Base-by-base conservation (phyloP, 2,329 filamentous ascomycete species). In the Curvularia lunata region DNA sequence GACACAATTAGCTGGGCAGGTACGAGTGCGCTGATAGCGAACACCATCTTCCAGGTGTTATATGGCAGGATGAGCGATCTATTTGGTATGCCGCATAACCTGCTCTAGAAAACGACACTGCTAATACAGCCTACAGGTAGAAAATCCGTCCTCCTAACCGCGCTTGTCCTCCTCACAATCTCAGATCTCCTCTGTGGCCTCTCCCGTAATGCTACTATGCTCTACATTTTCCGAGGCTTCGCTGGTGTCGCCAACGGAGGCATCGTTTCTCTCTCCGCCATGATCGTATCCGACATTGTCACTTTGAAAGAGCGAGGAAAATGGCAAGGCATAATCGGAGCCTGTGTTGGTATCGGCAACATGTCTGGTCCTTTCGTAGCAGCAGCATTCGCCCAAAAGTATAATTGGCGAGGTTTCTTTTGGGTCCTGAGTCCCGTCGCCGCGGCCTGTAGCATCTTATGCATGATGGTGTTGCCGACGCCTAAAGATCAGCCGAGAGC, bases 231-330 rank as follows among this genome's bases (percentile, higher is more conserved):
- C 67, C 80, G 87, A 34, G 86, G 80, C 4, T 65, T 70, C 19
- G 82, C 86, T 9, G 86, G 87, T 52, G 77, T 89, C n/a, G 86
- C 84, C 9, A 83, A 83, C 42, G 87, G 86, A 1, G 87, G 87
- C 9, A 82, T 89, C 47, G 82, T 80, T 6, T 73, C 68, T 8
- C 62, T 78, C 1, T 62, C 73, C 0, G 71, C 73, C 66, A 78
- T 78, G 37, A 75, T 77, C 12, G 70, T 77, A 2, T 75, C 70
- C 8, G 76, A 79, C 38, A 54, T 79, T 6, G 67, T 75, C 0
- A 77, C 72, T 1, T 52, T 79, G 18, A 65, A 74, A 54, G 63
- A 77, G 13, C 68, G 76, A 9, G 77, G 75, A 1, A 75, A 77
- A 34, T 71, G 76, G 43, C 72, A 78, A 56, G 77, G 77, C 25